Conservation (phyloP, 2,329 filamentous ascomycete genomes). For the Capronia epimyces region DNA sequence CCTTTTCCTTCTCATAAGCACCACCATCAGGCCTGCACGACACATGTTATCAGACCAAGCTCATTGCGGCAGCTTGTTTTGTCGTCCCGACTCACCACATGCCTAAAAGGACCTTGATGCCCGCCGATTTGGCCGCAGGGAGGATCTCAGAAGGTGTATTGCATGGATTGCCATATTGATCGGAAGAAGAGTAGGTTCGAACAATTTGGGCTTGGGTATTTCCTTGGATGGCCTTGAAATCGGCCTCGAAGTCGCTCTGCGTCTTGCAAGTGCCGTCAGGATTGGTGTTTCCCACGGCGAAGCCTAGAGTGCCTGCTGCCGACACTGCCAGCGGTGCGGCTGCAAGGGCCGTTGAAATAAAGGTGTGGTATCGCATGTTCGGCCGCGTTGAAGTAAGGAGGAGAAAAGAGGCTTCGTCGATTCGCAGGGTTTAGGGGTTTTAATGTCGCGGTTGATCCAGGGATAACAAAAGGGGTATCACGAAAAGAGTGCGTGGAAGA, state of each 20-base stretch:
- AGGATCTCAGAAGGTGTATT: slow-evolving; percentile 58
- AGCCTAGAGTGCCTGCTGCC: slow-evolving; percentile 55
- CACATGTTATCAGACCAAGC: neutral
- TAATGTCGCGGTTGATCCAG: no score
- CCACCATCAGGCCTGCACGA: slow-evolving; percentile 56
- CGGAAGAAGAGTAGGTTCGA: slow-evolving; percentile 61
- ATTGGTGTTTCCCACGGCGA: slow-evolving; percentile 62
- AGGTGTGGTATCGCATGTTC: slow-evolving; percentile 44
- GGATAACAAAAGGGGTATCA: slow-evolving; percentile 12
- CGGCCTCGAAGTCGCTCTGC: slow-evolving; percentile 56
- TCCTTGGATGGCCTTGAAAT: slow-evolving; percentile 56
- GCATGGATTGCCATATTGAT: slow-evolving; percentile 45
- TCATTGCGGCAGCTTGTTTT: neutral
- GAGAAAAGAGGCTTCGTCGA: neutral
- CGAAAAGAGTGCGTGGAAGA: slow-evolving; percentile 1
- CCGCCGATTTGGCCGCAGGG: slow-evolving; percentile 59
- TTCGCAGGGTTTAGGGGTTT: neutral
- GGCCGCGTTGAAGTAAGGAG: slow-evolving; percentile 3
- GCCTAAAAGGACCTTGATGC: slow-evolving; percentile 63
- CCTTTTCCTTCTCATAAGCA: slow-evolving; percentile 57
- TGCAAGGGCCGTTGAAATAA: slow-evolving; percentile 40
- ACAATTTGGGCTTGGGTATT: slow-evolving; percentile 52
- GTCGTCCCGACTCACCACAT: slow-evolving; percentile 55
- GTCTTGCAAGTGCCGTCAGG: slow-evolving; percentile 58
- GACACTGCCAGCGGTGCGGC: slow-evolving; percentile 46